Evolutionary conservation across 2,329 filamentous ascomycete species (phyloP), one percentile per base, ranked within the genome.

Genomic region (Fusarium oxysporum): DNA sequence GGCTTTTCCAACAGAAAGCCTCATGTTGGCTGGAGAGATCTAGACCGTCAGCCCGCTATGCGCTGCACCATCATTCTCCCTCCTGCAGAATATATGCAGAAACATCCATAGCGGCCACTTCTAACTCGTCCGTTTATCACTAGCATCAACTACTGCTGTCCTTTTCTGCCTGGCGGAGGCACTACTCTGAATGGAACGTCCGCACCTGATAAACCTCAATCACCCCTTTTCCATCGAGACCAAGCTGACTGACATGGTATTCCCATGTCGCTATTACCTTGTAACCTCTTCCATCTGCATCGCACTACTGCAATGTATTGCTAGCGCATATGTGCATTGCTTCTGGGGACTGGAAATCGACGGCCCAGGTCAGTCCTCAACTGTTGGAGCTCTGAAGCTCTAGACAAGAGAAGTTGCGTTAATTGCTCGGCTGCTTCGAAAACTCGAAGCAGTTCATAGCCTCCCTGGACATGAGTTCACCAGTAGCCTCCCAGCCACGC

Each of bases 221-320:
- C 50, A 53, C 75, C 72, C 75, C 70, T 70, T 74, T 76, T 72
- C 55, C 59, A 70, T 62, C 55, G 28, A 47, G 44, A 62, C 44
- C 56, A 51, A 58, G 47, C 51, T 57, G 41, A 60, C 57, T 62
- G 41, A 33, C 59, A 70, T 73, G 59, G 43, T 65, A 65, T 69
- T 70, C 62, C 68, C 60, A 69, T 71, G 68, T 58, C 61, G 51
- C 51, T 56, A 70, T 70, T 67, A 44, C 37, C 58, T 25, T 68
- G 65, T 63, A 65, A 60, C 54, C 56, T 64, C 44, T 41, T 62
- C 58, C 53, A 65, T 58, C 53, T 76, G 73, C 73, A 78, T 72
- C 62, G 54, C 73, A 65, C 76, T 77, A 78, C 76, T 78, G 76
- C 76, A 76, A 32, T 41, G 55, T 57, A 35, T 58, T 67, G 54